A percentile compares a stretch with the other conserved stretches of the same genome.
phyloP scores from a whole-genome alignment of 768 basidiomycete genomes.

The Xerocomellus amylosporus region DNA sequence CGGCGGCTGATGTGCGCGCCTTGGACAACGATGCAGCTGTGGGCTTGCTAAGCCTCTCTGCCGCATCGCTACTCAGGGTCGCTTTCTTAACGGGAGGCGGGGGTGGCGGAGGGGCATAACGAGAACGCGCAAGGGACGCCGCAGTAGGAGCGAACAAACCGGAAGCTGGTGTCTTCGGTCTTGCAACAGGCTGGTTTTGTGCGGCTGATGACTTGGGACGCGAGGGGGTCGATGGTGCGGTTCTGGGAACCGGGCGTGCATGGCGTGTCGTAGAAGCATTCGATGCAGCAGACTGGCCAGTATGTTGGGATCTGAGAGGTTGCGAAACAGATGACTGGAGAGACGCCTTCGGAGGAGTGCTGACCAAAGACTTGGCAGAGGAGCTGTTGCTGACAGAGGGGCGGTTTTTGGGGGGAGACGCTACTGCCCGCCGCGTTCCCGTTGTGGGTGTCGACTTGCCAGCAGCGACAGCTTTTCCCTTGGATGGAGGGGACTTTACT shows the following conservation, averaged over 20 bases:
- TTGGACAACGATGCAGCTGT: constrained; percentile 74
- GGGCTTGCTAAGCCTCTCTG: constrained; percentile 77
- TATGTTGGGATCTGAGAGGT: constrained; percentile 38
- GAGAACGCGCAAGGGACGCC: constrained; percentile 70
- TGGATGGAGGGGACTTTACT: constrained; percentile 21
- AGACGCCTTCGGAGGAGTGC: constrained; percentile 30
- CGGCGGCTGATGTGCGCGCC: constrained; percentile 39
- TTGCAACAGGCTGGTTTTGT: constrained; percentile 22
- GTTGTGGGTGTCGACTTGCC: constrained; percentile 25
- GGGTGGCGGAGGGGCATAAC: constrained; percentile 47
- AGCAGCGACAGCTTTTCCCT: constrained; percentile 13
- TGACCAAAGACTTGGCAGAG: constrained; percentile 19
- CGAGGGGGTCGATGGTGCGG: constrained; percentile 32
- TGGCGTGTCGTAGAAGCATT: constrained; percentile 29
- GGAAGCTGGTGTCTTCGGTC: constrained; percentile 61
- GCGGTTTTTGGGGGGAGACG: constrained; percentile 33
- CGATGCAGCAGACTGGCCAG: constrained; percentile 41
- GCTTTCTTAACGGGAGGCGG: constrained; percentile 53
- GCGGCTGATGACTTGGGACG: constrained; percentile 37
- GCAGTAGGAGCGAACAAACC: constrained; percentile 82
- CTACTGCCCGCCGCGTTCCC: constrained; percentile 14
- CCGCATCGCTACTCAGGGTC: constrained; percentile 49
- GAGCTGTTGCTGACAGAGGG: constrained; percentile 18
- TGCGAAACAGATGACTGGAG: constrained; percentile 38
- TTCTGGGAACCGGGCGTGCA: constrained; percentile 24